Evolutionary conservation across 1,284 basidiomycete genomes (phyloP).

Genomic region (Fomitopsis betulina): DNA sequence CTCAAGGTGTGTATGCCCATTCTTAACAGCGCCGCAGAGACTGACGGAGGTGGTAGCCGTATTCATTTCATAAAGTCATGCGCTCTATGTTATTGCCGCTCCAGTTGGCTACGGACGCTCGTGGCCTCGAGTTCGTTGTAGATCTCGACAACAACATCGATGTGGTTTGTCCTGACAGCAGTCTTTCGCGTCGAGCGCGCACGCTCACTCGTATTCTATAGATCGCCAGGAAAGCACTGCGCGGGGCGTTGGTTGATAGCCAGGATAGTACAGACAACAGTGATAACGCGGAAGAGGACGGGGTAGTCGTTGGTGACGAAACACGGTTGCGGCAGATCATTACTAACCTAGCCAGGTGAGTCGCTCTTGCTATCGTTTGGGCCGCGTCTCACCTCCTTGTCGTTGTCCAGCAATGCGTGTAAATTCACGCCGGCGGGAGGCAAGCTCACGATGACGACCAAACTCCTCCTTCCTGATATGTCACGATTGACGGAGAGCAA

Average conservation of each 20-base stretch:
- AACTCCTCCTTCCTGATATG: conserved; percentile 43
- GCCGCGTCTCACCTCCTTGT: not conserved
- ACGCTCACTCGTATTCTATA: conserved; percentile 12
- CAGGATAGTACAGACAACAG: conserved; percentile 36
- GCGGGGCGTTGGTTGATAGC: conserved; percentile 54
- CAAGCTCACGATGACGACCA: conserved; percentile 55
- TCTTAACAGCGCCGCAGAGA: not conserved
- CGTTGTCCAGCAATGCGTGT: conserved; percentile 65
- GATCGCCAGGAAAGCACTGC: conserved; percentile 53
- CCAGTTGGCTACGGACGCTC: conserved; percentile 68
- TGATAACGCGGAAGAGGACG: conserved; percentile 49
- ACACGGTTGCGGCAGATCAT: conserved; percentile 78
- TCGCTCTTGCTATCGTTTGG: conserved; percentile 3
- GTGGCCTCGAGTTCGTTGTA: conserved; percentile 63
- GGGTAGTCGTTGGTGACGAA: conserved; percentile 74
- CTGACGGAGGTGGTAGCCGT: conserved; percentile 46
- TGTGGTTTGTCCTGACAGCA: conserved; percentile 34
- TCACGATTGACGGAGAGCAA: conserved; percentile 2
- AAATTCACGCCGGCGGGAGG: conserved; percentile 80
- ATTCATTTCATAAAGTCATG: conserved; percentile 82
- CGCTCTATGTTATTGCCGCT: conserved; percentile 77
- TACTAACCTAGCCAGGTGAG: conserved; percentile 71
- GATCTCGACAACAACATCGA: conserved; percentile 77
- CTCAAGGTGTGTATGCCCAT: conserved; percentile 39
- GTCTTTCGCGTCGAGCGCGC: not conserved